Conservation (phyloP, 2,329 filamentous ascomycete genomes). For the Ceratocystis huliohia region DNA sequence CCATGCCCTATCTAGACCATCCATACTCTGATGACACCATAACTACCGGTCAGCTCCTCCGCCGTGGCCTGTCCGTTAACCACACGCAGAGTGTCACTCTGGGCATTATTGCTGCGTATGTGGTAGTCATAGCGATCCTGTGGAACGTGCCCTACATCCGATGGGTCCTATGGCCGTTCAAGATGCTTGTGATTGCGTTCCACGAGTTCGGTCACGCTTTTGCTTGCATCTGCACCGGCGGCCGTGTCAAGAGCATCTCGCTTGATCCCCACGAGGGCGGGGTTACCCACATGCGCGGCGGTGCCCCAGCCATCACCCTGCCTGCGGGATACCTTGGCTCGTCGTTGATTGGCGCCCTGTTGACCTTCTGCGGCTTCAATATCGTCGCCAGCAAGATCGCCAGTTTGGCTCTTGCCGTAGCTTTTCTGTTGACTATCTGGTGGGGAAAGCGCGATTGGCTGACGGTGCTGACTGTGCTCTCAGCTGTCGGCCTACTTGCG, state of each 20-base stretch:
- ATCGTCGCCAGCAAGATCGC: conserved; percentile 72
- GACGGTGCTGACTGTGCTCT: conserved; percentile 56
- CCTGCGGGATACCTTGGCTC: conserved; percentile 70
- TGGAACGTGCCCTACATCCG: conserved; percentile 72
- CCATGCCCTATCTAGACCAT: conserved; percentile 12
- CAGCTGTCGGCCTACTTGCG: conserved; percentile 57
- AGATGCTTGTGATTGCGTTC: conserved; percentile 78
- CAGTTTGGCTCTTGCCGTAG: conserved; percentile 57
- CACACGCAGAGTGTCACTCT: conserved; percentile 59
- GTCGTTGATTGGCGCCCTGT: conserved; percentile 60
- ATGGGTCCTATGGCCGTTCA: conserved; percentile 68
- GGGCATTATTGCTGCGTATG: conserved; percentile 57
- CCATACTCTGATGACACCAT: conserved; percentile 1
- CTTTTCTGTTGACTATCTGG: conserved; percentile 69
- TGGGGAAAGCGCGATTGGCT: conserved; percentile 71
- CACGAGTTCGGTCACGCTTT: conserved; percentile 70
- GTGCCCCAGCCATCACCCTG: conserved; percentile 55
- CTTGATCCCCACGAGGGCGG: conserved; percentile 51
- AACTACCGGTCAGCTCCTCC: background rate
- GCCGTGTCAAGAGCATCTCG: conserved; percentile 57
- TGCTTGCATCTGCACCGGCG: conserved; percentile 58
- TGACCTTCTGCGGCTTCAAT: conserved; percentile 70
- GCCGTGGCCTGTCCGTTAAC: conserved; percentile 21
- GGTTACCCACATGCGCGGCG: conserved; percentile 65
- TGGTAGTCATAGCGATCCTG: conserved; percentile 59